Evolutionary conservation across 441 rosid species (phyloP).

Genomic region (Erodium chrysanthum): DNA sequence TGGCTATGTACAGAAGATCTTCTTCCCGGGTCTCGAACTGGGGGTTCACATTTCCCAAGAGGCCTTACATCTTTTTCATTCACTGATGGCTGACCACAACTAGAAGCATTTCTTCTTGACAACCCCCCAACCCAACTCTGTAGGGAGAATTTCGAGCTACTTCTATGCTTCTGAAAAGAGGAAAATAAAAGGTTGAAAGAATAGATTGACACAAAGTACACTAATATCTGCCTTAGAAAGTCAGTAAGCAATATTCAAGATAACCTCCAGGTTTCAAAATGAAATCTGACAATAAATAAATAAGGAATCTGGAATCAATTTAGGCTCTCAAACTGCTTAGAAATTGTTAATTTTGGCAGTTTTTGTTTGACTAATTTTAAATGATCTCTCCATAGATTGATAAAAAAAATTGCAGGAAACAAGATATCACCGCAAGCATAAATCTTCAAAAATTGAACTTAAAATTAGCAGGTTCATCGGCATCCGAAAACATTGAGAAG

Average conservation of each 20-base stretch:
- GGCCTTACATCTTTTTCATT: conserved; percentile 25
- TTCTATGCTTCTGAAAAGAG: conserved; percentile 42
- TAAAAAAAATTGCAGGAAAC: neutral
- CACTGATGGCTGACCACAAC: conserved; percentile 21
- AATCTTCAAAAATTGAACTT: neutral
- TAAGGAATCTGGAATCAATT: neutral
- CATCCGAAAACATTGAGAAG: neutral
- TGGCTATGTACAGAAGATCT: conserved; percentile 14
- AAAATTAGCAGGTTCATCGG: neutral
- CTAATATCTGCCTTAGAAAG: neutral
- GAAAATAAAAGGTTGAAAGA: conserved; percentile 8
- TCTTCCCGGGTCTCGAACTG: conserved; percentile 22
- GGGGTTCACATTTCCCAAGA: conserved; percentile 26
- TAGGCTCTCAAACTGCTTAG: neutral
- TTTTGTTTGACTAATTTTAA: neutral
- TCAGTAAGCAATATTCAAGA: neutral
- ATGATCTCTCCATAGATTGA: neutral
- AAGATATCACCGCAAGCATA: neutral
- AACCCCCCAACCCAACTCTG: conserved; percentile 42
- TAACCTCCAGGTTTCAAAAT: neutral
- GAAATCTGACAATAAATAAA: neutral
- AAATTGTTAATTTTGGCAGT: neutral
- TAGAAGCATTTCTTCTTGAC: conserved; percentile 35
- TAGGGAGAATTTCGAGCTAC: conserved; percentile 39
- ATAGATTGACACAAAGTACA: neutral